A percentile compares a stretch with the other conserved stretches of the same genome.
These are phyloP conservation scores for Pyrenochaeta sp. DNA, from an alignment of 2,329 filamentous ascomycete genomes.

Conservation along the genomic window DNA sequence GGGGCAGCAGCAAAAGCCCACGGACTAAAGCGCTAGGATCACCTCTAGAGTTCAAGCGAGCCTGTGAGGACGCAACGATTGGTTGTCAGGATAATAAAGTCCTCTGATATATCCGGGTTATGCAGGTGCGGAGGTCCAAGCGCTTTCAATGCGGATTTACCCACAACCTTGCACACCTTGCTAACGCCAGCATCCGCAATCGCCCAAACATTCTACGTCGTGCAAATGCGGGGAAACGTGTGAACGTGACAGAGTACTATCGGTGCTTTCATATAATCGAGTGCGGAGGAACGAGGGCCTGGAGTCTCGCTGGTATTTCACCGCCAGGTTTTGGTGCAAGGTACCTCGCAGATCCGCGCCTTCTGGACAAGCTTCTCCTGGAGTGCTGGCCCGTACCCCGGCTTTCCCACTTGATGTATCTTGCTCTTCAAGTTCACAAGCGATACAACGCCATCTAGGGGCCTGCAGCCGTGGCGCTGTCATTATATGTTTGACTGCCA, in stretches of 20 bases:
- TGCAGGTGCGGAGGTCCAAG: constrained; percentile 7
- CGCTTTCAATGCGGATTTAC: constrained; percentile 12
- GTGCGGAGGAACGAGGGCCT: constrained; percentile 1
- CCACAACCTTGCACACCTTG: constrained; percentile 9
- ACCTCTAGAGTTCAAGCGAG: background rate
- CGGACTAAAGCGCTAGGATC: background rate
- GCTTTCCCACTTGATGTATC: constrained; percentile 4
- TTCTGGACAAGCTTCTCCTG: constrained; percentile 15
- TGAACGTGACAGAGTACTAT: background rate
- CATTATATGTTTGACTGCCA: constrained; percentile 14
- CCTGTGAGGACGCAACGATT: background rate
- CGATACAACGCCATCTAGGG: constrained; percentile 12
- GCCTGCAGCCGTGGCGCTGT: constrained; percentile 1
- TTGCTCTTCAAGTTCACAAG: constrained; percentile 6
- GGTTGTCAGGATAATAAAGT: background rate
- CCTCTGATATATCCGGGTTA: background rate
- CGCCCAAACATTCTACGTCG: constrained; percentile 5
- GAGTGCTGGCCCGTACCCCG: constrained; percentile 20
- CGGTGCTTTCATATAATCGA: constrained; percentile 4
- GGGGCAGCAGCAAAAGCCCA: too few relatives aligned
- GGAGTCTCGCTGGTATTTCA: background rate
- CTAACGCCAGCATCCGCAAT: constrained; percentile 1
- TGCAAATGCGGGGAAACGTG: constrained; percentile 16
- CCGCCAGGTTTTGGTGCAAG: background rate
- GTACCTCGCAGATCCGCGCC: constrained; percentile 4